phyloP scores from a whole-genome alignment of 768 basidiomycete species.

The Lyophyllum decastes region DNA sequence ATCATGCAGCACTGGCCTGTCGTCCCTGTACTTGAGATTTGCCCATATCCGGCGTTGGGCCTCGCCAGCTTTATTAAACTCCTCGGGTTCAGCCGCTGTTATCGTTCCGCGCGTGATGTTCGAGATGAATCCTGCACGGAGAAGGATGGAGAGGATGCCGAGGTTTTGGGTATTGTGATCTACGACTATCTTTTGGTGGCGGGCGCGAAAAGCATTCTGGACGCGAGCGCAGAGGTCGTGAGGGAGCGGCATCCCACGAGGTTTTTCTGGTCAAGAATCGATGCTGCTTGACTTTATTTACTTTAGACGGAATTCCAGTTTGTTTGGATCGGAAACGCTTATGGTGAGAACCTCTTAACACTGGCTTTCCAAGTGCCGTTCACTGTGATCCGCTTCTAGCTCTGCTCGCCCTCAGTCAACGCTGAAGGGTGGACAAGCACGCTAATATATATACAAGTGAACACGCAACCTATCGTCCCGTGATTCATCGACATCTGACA shows the following conservation, averaged over 20 bases:
- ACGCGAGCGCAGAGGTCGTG: conserved; percentile 88
- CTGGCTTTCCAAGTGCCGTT: no score
- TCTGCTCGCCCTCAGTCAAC: no score
- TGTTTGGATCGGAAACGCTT: not conserved
- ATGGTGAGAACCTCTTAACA: no score
- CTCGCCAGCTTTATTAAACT: conserved; percentile 60
- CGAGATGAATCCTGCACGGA: conserved; percentile 87
- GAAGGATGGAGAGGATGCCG: conserved; percentile 88
- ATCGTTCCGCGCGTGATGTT: conserved; percentile 80
- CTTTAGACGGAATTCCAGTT: not conserved
- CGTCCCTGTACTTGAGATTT: conserved; percentile 90
- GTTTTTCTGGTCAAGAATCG: conserved; percentile 1
- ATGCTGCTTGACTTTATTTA: not conserved
- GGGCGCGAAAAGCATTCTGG: conserved; percentile 90
- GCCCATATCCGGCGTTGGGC: conserved; percentile 88
- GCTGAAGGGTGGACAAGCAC: no score
- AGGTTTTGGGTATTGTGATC: conserved; percentile 88
- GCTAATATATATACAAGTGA: no score
- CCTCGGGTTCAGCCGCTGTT: conserved; percentile 59
- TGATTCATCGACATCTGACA: no score
- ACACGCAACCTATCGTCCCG: no score
- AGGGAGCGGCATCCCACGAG: conserved; percentile 43
- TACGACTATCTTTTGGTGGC: conserved; percentile 76
- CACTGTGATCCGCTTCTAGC: no score
- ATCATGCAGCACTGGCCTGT: conserved; percentile 75